Evolutionary conservation across 345 rosid species (phyloP).

Genomic region (Brassica nigra): DNA sequence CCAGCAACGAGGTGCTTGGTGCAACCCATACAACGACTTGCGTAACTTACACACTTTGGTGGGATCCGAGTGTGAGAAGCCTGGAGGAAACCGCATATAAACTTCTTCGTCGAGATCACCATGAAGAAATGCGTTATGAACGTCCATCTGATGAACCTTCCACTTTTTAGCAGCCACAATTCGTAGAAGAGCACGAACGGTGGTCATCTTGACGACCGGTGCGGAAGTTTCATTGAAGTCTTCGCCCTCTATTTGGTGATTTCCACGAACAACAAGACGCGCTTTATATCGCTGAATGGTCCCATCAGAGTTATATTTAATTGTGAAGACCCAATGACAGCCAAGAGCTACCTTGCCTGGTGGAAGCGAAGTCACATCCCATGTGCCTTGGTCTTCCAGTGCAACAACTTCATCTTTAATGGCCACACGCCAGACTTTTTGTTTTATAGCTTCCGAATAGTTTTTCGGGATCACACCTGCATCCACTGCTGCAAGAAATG

Average conservation of each 20-base stretch:
- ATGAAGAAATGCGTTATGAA: not conserved
- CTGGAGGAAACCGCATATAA: not conserved
- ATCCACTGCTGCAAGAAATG: not conserved
- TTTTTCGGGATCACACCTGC: not conserved
- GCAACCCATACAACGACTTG: not conserved
- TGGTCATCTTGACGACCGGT: not conserved
- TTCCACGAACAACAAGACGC: not conserved
- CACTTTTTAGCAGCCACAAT: not conserved
- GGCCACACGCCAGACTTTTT: not conserved
- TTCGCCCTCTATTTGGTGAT: not conserved
- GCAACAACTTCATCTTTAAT: not conserved
- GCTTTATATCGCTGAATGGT: not conserved
- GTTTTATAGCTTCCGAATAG: not conserved
- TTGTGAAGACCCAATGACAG: not conserved
- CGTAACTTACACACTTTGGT: not conserved
- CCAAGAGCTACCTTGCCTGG: not conserved
- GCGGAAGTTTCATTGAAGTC: not conserved
- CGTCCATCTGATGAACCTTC: not conserved
- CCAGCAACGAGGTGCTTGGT: not conserved
- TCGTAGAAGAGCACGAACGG: not conserved
- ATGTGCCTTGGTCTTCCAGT: not conserved
- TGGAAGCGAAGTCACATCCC: not conserved
- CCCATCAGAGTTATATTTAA: not conserved
- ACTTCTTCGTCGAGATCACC: not conserved
- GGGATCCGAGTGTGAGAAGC: not conserved